Evolutionary conservation across 192 early-diverging fungal species (phyloP), one percentile per base, ranked within the genome.

Genomic region (Backusella tarrabulga): DNA sequence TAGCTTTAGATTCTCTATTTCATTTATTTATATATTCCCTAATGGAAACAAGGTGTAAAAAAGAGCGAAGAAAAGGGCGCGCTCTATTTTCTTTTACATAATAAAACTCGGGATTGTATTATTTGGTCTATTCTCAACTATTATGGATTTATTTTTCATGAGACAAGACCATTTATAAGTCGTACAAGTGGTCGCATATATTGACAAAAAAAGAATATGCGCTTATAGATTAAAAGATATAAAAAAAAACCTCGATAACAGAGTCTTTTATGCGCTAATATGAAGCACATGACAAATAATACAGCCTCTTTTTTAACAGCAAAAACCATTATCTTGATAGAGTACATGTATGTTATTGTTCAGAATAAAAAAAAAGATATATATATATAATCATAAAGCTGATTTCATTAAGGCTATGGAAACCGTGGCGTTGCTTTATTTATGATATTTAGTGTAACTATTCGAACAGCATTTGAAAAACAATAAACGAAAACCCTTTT

Each of bases 1-100:
- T 56, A 56, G 21, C 9, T 8, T 63, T 63, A 14, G 23, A 29
- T 29, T 29, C 2, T 54, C n/a, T 54, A 17, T 54, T 63, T 63
- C 19, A 21, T n/a, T 26, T 63, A 63, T 63, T 63, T 63, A 63
- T 63, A 63, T 63, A 63, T 63, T 63, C 56, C 56, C 21, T 63
- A 63, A 63, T 26, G 9, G 23, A 26, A 50, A 50, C 15, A 50
- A 50, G 15, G 21, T 7, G 14, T 23, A 4, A 9, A 63, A 63
- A 29, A 26, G 21, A 11, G n/a, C 9, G 23, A 26, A 63, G 29
- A 29, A 63, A 63, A 60, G 14, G 6, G 56, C 56, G 56, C 56
- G 56, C 56, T 63, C 23, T 23, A 60, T 63, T 29, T 63, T 29
- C 9, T 11, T 63, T 63, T 63, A 26, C 23, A 63, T 63, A 63